phyloP scores from a whole-genome alignment of 306 rosid species.

The Citrullus amarus region DNA sequence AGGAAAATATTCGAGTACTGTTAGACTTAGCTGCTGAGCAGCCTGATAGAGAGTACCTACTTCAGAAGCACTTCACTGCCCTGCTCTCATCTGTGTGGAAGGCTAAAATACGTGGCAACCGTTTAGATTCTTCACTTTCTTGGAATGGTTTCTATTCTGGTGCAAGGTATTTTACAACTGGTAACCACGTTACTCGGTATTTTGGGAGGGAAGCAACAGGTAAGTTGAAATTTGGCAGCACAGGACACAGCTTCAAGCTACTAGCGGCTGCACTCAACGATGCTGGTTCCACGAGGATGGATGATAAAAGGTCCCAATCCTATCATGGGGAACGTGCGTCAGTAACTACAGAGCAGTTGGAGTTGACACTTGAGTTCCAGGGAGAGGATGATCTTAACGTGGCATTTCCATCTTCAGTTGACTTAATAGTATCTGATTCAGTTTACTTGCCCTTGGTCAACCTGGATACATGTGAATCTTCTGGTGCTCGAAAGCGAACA shows the following conservation, averaged over 20 bases:
- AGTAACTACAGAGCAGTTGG: conserved; percentile 36
- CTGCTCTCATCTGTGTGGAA: conserved; percentile 73
- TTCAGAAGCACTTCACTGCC: conserved; percentile 85
- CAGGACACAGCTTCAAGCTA: conserved; percentile 42
- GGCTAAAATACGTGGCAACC: conserved; percentile 32
- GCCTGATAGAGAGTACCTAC: conserved; percentile 60
- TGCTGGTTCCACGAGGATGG: conserved; percentile 21
- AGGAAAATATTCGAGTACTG: conserved; percentile 74
- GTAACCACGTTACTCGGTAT: conserved; percentile 38
- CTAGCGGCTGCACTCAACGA: conserved; percentile 64
- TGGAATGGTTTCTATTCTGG: conserved; percentile 47
- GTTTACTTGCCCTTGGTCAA: conserved; percentile 23
- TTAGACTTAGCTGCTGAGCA: conserved; percentile 75
- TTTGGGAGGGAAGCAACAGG: conserved; percentile 36
- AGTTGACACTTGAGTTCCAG: conserved; percentile 48
- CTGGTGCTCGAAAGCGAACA: conserved; percentile 23
- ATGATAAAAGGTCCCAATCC: conserved; percentile 35
- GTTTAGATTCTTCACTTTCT: conserved; percentile 25
- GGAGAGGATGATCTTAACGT: conserved; percentile 26
- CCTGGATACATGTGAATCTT: conserved; percentile 26
- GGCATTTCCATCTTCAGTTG: conserved; percentile 54
- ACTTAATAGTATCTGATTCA: conserved; percentile 40
- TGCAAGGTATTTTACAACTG: conserved; percentile 31
- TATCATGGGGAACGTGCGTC: conserved; percentile 19
- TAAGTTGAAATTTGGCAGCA: conserved; percentile 36